Evolutionary conservation across 257 asterid genomes (phyloP).

Genomic region (Fraxinus quadrangulata): DNA sequence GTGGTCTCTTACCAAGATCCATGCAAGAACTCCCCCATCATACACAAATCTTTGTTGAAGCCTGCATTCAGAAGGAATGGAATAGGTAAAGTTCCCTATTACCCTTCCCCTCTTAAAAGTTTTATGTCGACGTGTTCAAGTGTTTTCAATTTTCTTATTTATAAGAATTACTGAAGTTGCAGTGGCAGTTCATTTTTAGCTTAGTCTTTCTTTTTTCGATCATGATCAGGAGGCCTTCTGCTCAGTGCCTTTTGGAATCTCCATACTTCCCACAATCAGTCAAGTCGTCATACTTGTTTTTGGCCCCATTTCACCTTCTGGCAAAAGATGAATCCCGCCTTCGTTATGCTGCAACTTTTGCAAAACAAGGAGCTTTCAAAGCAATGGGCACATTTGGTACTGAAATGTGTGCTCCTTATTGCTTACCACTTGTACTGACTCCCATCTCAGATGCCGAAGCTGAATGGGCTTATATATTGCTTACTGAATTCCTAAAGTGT

Average conservation of each 20-base stretch:
- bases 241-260: conserved; percentile 84
- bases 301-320: conserved; percentile 85
- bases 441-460: conserved; percentile 72
- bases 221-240: conserved; percentile 85
- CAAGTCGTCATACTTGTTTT: conserved; percentile 76
- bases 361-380: conserved; percentile 74
- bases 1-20: conserved; percentile 64
- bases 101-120: conserved; percentile 22
- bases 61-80: conserved; percentile 87
- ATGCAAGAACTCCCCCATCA: conserved; percentile 74
- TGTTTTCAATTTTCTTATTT: background rate
- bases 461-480: conserved; percentile 80
- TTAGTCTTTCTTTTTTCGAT: conserved; percentile 27
- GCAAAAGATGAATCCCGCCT: conserved; percentile 85
- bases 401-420: conserved; percentile 93
- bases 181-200: conserved; percentile 12
- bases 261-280: conserved; percentile 76
- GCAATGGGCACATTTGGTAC: conserved; percentile 82
- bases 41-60: conserved; percentile 60
- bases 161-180: conserved; percentile 10
- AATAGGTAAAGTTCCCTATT: conserved; percentile 51
- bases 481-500: conserved; percentile 72
- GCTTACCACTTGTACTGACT: conserved; percentile 71
- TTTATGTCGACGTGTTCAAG: conserved; percentile 14
- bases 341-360: conserved; percentile 79